phyloP scores from a whole-genome alignment of 345 rosid species.

The Aquilaria malaccensis region DNA sequence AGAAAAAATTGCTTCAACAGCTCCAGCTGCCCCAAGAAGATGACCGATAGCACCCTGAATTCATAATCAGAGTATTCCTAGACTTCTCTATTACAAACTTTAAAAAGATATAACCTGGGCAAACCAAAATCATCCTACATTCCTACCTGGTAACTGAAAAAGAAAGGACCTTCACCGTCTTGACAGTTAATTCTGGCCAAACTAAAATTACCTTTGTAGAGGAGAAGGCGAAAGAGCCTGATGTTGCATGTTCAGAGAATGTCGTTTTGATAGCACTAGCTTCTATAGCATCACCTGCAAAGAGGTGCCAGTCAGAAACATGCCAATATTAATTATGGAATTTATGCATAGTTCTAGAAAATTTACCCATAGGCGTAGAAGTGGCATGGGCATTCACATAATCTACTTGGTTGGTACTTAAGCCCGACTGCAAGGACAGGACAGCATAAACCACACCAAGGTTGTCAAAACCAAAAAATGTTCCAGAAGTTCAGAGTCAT shows the following conservation, averaged over 20 bases:
- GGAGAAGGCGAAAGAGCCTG: conserved; percentile 79
- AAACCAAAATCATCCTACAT: too few relatives aligned
- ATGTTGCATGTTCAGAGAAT: conserved; percentile 70
- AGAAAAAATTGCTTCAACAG: conserved; percentile 83
- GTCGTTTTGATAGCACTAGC: conserved; percentile 69
- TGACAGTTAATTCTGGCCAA: too few relatives aligned
- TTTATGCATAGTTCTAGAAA: conserved; percentile 7
- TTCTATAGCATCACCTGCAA: conserved; percentile 80
- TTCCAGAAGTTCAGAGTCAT: too few relatives aligned
- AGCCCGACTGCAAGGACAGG: conserved; percentile 56
- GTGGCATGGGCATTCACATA: conserved; percentile 96
- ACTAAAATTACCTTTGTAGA: conserved; percentile 33
- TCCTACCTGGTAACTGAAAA: too few relatives aligned
- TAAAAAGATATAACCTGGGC: too few relatives aligned
- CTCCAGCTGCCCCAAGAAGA: conserved; percentile 98
- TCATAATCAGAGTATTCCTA: neutral
- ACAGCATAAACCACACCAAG: conserved; percentile 10
- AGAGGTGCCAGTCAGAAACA: conserved; percentile 5
- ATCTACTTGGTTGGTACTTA: conserved; percentile 71
- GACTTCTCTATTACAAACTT: too few relatives aligned
- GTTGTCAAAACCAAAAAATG: too few relatives aligned
- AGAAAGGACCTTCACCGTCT: too few relatives aligned
- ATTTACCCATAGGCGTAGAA: conserved; percentile 81
- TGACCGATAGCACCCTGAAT: conserved; percentile 88
- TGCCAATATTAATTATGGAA: conserved; percentile 1